Evolutionary conservation across 129 eudicot genomes (phyloP), one percentile per base, ranked within the genome.

Genomic region (Centella asiatica): DNA sequence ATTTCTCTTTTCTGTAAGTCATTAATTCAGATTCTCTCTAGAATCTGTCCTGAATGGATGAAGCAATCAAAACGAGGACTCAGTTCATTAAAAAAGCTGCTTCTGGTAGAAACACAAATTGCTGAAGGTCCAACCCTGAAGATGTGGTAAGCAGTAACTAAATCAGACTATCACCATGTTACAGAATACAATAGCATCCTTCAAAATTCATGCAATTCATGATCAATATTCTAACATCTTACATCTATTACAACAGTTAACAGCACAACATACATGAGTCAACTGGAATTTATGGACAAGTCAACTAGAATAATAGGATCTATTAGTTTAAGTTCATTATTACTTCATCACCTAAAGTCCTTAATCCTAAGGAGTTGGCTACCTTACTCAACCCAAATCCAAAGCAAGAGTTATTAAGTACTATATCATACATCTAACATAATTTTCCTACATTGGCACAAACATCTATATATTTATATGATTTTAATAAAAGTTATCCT

Each of bases 1-100:
- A 73, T 74, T 89, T 85, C 68, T 81, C 85, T 12, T 72, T 56
- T 34, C 65, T 78, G 67, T 62, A 66, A 70, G 73, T 77, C 97
- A 89, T 89, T 25, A 51, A 69, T 56, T 26, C 58, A 58, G 33
- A 36, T 67, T 23, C 70, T 15, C 48, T 17, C 1, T 44, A 23
- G 54, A 2, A 53, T 12, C 37, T 32, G 69, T 51, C 52, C 24
- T 44, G 44, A 55, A 15, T 24, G 57, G 69, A 72, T 60, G 52
- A 54, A 56, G 58, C 26, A 24, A 46, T 23, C 18, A 63, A 60
- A 25, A 50, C 18, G 37, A 60, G 53, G 19, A 27, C 9, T 65
- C 33, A 47, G 50, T 8, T 66, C 72, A 54, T 57, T 44, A 10
- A 51, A 61, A 27, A 32, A 56, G 26, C 32, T 61, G 60, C 65